A percentile compares a stretch with the other conserved stretches of the same genome.
These are phyloP conservation scores for Fusarium austroafricanum DNA, from an alignment of 2,329 filamentous ascomycete genomes.

Conservation along the genomic window DNA sequence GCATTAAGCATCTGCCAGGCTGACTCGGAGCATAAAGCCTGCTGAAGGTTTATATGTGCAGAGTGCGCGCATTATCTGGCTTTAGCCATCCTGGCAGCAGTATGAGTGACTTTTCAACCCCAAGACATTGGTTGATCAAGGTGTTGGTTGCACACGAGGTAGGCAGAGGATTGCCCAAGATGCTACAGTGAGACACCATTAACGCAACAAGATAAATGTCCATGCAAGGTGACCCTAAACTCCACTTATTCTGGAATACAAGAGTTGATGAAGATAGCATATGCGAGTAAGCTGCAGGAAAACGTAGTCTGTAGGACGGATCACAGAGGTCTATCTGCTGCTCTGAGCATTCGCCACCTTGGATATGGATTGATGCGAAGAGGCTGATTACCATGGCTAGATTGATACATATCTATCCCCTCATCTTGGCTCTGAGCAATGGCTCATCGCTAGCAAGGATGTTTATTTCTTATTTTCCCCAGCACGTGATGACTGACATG, in stretches of 20 bases:
- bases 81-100: conserved; percentile 15
- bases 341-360: neutral
- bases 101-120: conserved; percentile 26
- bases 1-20: conserved; percentile 19
- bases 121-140: conserved; percentile 3
- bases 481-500: conserved; percentile 10
- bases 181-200: conserved; percentile 18
- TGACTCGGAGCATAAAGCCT: neutral
- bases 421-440: conserved; percentile 22
- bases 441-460: conserved; percentile 4
- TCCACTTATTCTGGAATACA: neutral
- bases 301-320: neutral
- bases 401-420: conserved; percentile 1
- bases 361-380: neutral
- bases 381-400: neutral
- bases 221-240: neutral
- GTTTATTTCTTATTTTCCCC: neutral
- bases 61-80: conserved; percentile 4
- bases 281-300: neutral
- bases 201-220: conserved; percentile 6
- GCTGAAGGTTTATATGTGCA: neutral
- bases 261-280: conserved; percentile 30
- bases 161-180: conserved; percentile 8
- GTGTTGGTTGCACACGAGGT: conserved; percentile 7
- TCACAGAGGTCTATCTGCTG: neutral